Evolutionary conservation across 2,329 filamentous ascomycete genomes (phyloP).

Genomic region (Paecilomyces dactylethromorphus): DNA sequence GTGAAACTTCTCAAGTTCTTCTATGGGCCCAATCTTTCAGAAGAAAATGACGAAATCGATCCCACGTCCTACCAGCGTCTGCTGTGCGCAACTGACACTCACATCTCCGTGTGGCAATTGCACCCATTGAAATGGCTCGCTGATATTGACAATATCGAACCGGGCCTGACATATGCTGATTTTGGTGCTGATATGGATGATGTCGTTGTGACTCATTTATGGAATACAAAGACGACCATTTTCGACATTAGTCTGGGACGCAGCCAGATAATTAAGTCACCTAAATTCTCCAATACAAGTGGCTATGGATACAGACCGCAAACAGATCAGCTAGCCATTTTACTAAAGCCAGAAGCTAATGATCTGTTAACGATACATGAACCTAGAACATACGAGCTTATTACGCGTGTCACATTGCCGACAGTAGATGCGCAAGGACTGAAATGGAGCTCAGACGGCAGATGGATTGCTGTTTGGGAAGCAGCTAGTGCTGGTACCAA

Average conservation of each 20-base stretch:
- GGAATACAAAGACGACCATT: slow-evolving; percentile 32
- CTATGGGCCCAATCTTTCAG: slow-evolving; percentile 2
- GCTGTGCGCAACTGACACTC: slow-evolving; percentile 26
- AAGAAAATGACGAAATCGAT: slow-evolving; percentile 3
- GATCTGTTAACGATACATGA: slow-evolving; percentile 36
- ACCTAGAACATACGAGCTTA: slow-evolving; percentile 24
- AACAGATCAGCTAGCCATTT: slow-evolving; percentile 32
- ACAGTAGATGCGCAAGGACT: slow-evolving; percentile 53
- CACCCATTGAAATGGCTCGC: slow-evolving; percentile 29
- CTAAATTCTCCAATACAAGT: slow-evolving; percentile 30
- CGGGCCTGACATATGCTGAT: slow-evolving; percentile 25
- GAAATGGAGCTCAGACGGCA: slow-evolving; percentile 54
- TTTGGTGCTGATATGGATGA: slow-evolving; percentile 32
- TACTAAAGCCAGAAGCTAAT: slow-evolving; percentile 31
- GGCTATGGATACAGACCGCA: slow-evolving; percentile 33
- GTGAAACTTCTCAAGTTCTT: slow-evolving; percentile 26
- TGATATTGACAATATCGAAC: slow-evolving; percentile 35
- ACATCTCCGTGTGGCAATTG: slow-evolving; percentile 31
- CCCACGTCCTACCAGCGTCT: slow-evolving; percentile 21
- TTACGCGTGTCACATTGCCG: slow-evolving; percentile 31
- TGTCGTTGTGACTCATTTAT: slow-evolving; percentile 32
- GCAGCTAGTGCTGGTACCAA: slow-evolving; percentile 45
- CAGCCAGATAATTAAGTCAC: slow-evolving; percentile 32
- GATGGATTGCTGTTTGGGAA: slow-evolving; percentile 55
- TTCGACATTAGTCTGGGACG: slow-evolving; percentile 27